A percentile compares a stretch with the other conserved stretches of the same genome.
phyloP scores from a whole-genome alignment of 305 asterid genomes.

The Euphrasia arctica region DNA sequence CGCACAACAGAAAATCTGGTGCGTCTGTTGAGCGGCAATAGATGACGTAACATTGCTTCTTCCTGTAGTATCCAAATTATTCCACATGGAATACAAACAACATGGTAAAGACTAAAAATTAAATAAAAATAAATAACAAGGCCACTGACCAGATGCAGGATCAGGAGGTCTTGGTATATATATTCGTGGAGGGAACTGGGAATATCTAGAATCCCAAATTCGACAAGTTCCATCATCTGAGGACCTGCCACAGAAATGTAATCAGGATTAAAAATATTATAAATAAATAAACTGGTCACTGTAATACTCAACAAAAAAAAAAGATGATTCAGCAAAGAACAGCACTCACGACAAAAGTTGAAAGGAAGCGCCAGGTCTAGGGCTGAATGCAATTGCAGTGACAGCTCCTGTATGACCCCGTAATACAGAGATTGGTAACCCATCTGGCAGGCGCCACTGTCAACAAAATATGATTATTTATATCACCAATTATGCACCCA shows the following conservation, averaged over 20 bases:
- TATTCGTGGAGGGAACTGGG: slow-evolving; percentile 68
- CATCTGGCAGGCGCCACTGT: slow-evolving; percentile 99
- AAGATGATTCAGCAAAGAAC: slow-evolving; percentile 17
- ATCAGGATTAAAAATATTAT: slow-evolving; percentile 1
- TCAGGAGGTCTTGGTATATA: slow-evolving; percentile 79
- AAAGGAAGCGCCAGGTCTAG: slow-evolving; percentile 75
- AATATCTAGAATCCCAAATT: slow-evolving; percentile 95
- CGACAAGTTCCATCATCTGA: slow-evolving; percentile 99
- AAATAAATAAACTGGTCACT: slow-evolving; percentile 1
- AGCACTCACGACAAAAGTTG: slow-evolving; percentile 92
- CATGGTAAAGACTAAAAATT: slow-evolving; percentile 9
- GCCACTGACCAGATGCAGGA: slow-evolving; percentile 56
- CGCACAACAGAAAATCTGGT: slow-evolving; percentile 93
- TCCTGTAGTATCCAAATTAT: slow-evolving; percentile 48
- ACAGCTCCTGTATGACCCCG: slow-evolving; percentile 98
- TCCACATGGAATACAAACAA: slow-evolving; percentile 25
- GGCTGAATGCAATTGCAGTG: slow-evolving; percentile 96
- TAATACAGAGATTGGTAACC: slow-evolving; percentile 87
- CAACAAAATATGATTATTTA: slow-evolving; percentile 30
- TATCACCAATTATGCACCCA: slow-evolving; percentile 15
- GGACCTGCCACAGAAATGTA: slow-evolving; percentile 47
- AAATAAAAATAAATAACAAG: slow-evolving; percentile 2
- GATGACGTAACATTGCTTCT: slow-evolving; percentile 59
- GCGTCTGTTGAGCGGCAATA: slow-evolving; percentile 58
- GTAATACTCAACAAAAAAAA: slow-evolving; percentile 18